phyloP scores from a whole-genome alignment of 2,329 filamentous ascomycete genomes.

The Aureobasidium vineae region DNA sequence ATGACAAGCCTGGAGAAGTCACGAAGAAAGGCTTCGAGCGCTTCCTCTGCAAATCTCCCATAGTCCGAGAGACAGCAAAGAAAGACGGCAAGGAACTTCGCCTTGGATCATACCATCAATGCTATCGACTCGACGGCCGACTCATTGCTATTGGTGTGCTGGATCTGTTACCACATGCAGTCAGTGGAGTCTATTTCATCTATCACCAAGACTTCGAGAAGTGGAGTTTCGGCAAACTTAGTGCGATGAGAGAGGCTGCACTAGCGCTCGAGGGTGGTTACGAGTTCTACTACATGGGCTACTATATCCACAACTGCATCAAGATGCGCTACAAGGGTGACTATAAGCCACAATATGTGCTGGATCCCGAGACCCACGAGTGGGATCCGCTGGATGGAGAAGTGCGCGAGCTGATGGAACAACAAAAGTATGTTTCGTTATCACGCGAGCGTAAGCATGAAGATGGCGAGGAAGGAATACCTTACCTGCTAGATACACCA shows the following conservation, averaged over 20 bases:
- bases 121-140: constrained; percentile 72
- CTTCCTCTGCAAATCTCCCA: constrained; percentile 71
- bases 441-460: constrained; percentile 37
- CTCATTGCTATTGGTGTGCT: constrained; percentile 74
- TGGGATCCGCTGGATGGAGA: constrained; percentile 38
- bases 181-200: constrained; percentile 80
- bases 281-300: constrained; percentile 78
- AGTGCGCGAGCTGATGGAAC: constrained; percentile 48
- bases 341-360: constrained; percentile 69
- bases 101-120: constrained; percentile 77
- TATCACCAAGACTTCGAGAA: constrained; percentile 73
- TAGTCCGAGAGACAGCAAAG: constrained; percentile 50
- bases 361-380: constrained; percentile 57
- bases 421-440: constrained; percentile 55
- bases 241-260: constrained; percentile 69
- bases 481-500: constrained; percentile 28
- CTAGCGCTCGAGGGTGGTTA: constrained; percentile 68
- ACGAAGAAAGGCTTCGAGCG: constrained; percentile 61
- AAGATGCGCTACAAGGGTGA: constrained; percentile 88
- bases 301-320: constrained; percentile 74
- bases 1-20: constrained; percentile 62
- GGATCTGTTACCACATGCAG: constrained; percentile 71
- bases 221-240: constrained; percentile 71
- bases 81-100: constrained; percentile 54
- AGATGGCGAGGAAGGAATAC: constrained; percentile 31